Evolutionary conservation across 768 basidiomycete genomes (phyloP), one percentile per base, ranked within the genome.

Genomic region (Candolleomyces efflorescens): DNA sequence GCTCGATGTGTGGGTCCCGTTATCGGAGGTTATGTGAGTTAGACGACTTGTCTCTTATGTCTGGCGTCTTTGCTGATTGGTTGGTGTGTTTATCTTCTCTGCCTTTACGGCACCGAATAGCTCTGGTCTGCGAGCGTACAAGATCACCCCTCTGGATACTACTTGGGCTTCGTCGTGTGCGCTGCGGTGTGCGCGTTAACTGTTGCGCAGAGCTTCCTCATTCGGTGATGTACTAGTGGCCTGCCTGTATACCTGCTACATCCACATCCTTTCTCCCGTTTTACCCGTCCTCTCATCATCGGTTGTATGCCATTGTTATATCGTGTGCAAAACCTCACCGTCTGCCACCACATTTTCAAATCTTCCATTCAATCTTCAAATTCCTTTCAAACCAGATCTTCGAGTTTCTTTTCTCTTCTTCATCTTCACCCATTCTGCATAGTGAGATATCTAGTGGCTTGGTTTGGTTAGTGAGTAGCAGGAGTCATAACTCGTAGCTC

Each of bases 1-100:
- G 92, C 95, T 3, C 83, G 97, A 41, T 97, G 94, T 74, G 66
- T 92, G 38, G 97, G 93, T 20, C 93, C 94, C 20, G 82, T 93
- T 41, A 75, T 92, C 17, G 91, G 91, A 48, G 91, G 92, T 45
- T 89, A 86, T 68, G 92, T 92, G 67, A 67, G 85, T 75, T 26
- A 24, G 45, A n/a, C n/a, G 18, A 32, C 46, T 62, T 26, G 24
- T 10, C 10, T 52, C 32, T 22, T 18, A 1, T 48, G 18, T 24
- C 22, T 15, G n/a, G 5, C 56, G 49, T 49, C 54, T 3, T 58
- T 62, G 3, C 45, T 64, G 44, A 15, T 36, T 27, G 23, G 24
- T 26, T 53, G 13, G n/a, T n/a, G n/a, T n/a, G n/a, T n/a, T n/a
- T n/a, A n/a, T n/a, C n/a, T n/a, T n/a, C n/a, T n/a, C n/a, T n/a